phyloP scores from a whole-genome alignment of 2,329 filamentous ascomycete genomes.

The Helicocarpus griseus region DNA sequence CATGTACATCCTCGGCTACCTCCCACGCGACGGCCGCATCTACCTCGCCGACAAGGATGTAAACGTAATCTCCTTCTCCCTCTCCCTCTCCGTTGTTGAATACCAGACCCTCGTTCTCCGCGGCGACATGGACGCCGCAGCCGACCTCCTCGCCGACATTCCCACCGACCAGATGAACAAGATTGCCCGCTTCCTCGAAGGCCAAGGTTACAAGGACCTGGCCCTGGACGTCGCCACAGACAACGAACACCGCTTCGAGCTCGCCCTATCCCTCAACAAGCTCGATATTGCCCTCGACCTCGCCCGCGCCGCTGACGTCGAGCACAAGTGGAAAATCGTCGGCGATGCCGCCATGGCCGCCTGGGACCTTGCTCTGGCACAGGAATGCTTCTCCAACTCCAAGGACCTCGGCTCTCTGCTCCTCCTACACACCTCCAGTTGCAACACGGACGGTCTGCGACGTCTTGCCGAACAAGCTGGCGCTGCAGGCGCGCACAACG shows the following conservation, averaged over 20 bases:
- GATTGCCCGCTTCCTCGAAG: constrained; percentile 93
- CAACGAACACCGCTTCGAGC: constrained; percentile 90
- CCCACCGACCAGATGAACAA: constrained; percentile 95
- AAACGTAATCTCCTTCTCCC: constrained; percentile 75
- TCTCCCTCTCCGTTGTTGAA: constrained; percentile 87
- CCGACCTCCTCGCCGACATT: constrained; percentile 73
- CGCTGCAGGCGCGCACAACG: constrained; percentile 72
- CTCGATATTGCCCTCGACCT: constrained; percentile 78
- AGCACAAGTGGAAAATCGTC: constrained; percentile 98
- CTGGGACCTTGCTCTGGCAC: constrained; percentile 81
- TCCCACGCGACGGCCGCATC: constrained; percentile 87
- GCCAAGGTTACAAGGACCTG: constrained; percentile 92
- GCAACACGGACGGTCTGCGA: constrained; percentile 63
- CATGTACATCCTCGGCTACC: constrained; percentile 91
- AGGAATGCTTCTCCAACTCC: constrained; percentile 85
- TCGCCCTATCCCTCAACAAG: constrained; percentile 72
- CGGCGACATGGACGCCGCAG: constrained; percentile 83
- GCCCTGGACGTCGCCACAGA: constrained; percentile 92
- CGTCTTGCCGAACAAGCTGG: constrained; percentile 66
- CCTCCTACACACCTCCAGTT: constrained; percentile 77
- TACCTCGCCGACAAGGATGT: constrained; percentile 97
- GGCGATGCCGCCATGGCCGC: constrained; percentile 78
- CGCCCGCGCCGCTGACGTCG: constrained; percentile 70
- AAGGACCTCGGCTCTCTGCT: constrained; percentile 85
- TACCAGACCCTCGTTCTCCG: constrained; percentile 95